Conservation (phyloP, 1,284 basidiomycete species). For the Cryptococcus sp. region DNA sequence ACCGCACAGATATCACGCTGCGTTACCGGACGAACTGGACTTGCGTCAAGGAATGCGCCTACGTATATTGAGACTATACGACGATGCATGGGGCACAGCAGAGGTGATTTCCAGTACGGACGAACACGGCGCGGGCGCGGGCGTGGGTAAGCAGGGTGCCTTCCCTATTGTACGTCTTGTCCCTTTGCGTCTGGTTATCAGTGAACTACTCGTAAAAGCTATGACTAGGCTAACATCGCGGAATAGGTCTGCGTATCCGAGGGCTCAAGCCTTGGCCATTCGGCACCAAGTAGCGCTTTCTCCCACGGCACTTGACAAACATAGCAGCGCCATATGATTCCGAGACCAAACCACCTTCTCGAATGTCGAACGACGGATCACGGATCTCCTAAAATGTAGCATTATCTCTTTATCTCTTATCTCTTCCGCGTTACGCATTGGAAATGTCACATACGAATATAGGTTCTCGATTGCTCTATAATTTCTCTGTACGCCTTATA, state of each 20-base stretch:
- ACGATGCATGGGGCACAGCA: constrained; percentile 52
- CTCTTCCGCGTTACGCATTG: no score
- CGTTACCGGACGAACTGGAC: constrained; percentile 50
- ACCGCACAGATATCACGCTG: constrained; percentile 36
- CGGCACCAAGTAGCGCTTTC: no score
- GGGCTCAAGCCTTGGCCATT: constrained; percentile 13
- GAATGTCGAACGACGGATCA: no score
- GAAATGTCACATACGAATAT: no score
- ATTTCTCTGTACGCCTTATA: no score
- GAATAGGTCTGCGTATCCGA: constrained; percentile 39
- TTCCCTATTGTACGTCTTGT: constrained; percentile 45
- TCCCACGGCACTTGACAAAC: no score
- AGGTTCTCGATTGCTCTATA: no score
- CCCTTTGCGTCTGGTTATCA: background rate
- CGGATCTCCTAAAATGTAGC: no score
- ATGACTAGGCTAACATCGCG: background rate
- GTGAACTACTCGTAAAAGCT: background rate
- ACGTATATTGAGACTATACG: constrained; percentile 43
- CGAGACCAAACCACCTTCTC: no score
- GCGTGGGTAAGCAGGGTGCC: constrained; percentile 39
- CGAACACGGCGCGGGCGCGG: constrained; percentile 24
- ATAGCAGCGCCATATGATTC: no score
- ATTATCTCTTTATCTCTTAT: no score
- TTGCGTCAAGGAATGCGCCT: constrained; percentile 49
- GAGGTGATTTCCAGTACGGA: constrained; percentile 28